Base-by-base conservation (phyloP, 2,329 filamentous ascomycete species). In the Pestalotiopsis sp. region DNA sequence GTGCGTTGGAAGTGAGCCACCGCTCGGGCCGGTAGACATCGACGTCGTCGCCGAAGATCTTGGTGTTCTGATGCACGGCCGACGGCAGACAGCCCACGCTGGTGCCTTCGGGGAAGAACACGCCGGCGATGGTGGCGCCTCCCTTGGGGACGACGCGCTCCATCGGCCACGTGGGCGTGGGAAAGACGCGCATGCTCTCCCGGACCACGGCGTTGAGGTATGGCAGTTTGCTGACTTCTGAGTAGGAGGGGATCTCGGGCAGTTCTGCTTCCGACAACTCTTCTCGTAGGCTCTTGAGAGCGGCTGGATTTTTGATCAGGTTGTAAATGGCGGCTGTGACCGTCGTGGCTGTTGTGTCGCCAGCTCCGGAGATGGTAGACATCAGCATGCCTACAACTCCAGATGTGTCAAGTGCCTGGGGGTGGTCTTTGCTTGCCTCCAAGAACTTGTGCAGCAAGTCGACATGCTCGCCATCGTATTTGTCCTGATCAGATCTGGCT, bases 261-360 rank as follows among this genome's bases (percentile, higher is more conserved):
- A 75, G 52, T 1, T 68, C 62, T 5, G 72, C 71, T 23, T 66
- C 60, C 0, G 58, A 38, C 11, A 75, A 67, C 31, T 76, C 73
- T 3, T 67, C 67, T 63, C 73, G 70, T 4, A 75, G 68, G 61
- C 70, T 70, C 71, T 89, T 84, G 41, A 92, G 78, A 17, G 78
- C 78, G 67, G 86, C 80, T 7, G 91, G 91, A 73, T 73, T 71
- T 23, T 69, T 71, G 11, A 92, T 7, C 11, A 91, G 3, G 13
- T 72, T 56, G 61, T 62, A 59, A 17, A 59, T 25, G 12, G 57
- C 57, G 17, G 57, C 23, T 23, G 57, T 59, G 23, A 59, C 57
- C 1, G 72, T 72, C 25, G 73, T 69, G 4, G 75, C 74, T 13
- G 72, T 73, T 3, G 75, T 75, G 56, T 75, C 75, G 14, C 72